Evolutionary conservation across 208 protist genomes (phyloP).

Genomic region (Acanthamoeba lenticulata): DNA sequence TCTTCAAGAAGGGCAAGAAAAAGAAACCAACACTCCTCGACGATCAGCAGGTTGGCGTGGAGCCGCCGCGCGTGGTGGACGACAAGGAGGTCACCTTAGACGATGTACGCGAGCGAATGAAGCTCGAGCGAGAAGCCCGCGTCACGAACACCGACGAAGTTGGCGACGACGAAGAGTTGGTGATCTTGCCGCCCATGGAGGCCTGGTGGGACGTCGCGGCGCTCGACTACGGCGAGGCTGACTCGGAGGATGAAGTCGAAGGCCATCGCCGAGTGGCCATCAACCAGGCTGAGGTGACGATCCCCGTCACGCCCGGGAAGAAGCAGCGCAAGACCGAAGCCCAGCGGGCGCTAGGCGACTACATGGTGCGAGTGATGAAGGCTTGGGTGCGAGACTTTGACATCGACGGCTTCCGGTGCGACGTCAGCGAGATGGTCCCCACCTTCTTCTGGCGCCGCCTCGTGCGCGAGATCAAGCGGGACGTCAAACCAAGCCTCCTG

Average conservation of each 20-base stretch:
- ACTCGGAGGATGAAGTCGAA: background rate
- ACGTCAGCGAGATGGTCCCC: conserved; percentile 19
- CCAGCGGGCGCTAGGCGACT: background rate
- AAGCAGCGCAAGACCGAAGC: background rate
- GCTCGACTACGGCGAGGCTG: background rate
- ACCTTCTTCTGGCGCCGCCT: conserved; percentile 2
- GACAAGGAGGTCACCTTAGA: background rate
- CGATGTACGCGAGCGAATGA: background rate
- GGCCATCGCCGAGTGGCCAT: background rate
- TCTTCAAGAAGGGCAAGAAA: background rate
- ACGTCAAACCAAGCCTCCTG: background rate
- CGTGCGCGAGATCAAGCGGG: background rate
- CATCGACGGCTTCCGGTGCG: conserved; percentile 12
- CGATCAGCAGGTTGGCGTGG: no score
- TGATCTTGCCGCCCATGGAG: background rate
- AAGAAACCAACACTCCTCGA: no score
- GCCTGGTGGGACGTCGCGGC: conserved; percentile 1
- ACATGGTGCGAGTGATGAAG: background rate
- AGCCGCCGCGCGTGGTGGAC: background rate
- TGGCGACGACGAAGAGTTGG: background rate
- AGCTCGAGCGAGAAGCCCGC: background rate
- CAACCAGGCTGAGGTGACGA: background rate
- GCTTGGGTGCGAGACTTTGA: background rate
- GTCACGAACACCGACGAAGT: background rate
- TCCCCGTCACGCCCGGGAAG: background rate